Evolutionary conservation across 140 eudicot species (phyloP).

Genomic region (Cichorium intybus): DNA sequence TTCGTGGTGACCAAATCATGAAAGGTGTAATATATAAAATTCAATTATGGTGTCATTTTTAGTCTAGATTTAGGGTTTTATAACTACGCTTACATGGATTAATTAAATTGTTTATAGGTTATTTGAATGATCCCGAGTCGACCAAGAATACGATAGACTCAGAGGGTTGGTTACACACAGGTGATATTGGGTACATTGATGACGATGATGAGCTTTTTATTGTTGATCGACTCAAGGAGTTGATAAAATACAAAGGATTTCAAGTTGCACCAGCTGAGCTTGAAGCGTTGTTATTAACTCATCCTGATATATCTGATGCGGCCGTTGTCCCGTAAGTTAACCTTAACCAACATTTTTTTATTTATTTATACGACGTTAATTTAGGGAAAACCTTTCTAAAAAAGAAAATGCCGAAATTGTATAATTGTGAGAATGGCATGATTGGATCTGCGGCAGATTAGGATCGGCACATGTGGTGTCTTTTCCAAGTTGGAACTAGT

Average conservation of each 20-base stretch:
- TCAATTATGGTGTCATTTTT: background rate
- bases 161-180: slow-evolving; percentile 89
- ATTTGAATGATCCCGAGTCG: slow-evolving; percentile 73
- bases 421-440: background rate
- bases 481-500: slow-evolving; percentile 21
- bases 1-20: slow-evolving; percentile 93
- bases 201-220: slow-evolving; percentile 87
- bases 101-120: slow-evolving; percentile 41
- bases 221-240: slow-evolving; percentile 85
- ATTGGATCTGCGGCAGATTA: slow-evolving; percentile 33
- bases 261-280: slow-evolving; percentile 98
- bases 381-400: too few relatives aligned
- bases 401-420: slow-evolving; percentile 17
- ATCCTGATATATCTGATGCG: slow-evolving; percentile 68
- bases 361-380: background rate
- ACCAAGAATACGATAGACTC: slow-evolving; percentile 74
- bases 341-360: too few relatives aligned
- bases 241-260: slow-evolving; percentile 91
- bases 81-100: too few relatives aligned
- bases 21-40: slow-evolving; percentile 56
- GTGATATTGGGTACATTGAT: slow-evolving; percentile 83
- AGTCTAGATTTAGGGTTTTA: too few relatives aligned
- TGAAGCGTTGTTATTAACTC: slow-evolving; percentile 70
- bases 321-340: slow-evolving; percentile 89
- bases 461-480: slow-evolving; percentile 30